Base-by-base conservation (phyloP, 2,329 filamentous ascomycete genomes). In the Colletotrichum graminicola region DNA sequence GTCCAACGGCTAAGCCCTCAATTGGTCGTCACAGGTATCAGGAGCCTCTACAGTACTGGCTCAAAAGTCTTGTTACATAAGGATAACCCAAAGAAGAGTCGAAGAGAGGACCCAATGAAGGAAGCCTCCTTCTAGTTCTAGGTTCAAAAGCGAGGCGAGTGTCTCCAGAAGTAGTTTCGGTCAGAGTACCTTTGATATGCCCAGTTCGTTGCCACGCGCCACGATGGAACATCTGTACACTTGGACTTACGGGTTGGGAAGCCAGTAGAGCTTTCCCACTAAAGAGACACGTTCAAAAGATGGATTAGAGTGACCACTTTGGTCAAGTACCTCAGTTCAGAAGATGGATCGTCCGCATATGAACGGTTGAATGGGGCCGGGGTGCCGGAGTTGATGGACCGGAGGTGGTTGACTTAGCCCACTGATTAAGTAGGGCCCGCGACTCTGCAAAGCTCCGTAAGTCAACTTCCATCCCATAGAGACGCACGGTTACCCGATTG, bases 201-300 rank as follows among this genome's bases (percentile, higher is more conserved):
- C 39, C 52, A 65, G 36, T 39, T 59, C 34, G 39, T 52, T 34
- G 62, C n/a, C 36, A 34, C 52, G 56, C 32, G 52, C 26, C 54
- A 32, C 65, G 34, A 65, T 65, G 43, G 66, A 11, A 23, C 29
- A 47, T 32, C 29, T 39, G 52, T 43, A 51, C 51, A 47, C 32
- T 11, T 34, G 52, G 43, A 16, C 26, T 52, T 34, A 32, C 16
- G 29, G 14, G 36, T 45, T 65, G 61, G 59, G 14, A 49, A 41
- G 45, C 14, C 14, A 3, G 52, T 36, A 45, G 52, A 45, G 62
- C 23, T 55, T 59, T 36, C 52, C 45, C 45, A 51, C n/a, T n/a
- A 16, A 41, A 18, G 6, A 34, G n/a, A 69, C 2, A 34, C 16
- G 8, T n/a, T 14, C 12, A n/a, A n/a, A 34, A 36, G 49, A 57